Base-by-base conservation (phyloP, 495 filamentous ascomycete genomes). In the Hypoxylon perforatum region DNA sequence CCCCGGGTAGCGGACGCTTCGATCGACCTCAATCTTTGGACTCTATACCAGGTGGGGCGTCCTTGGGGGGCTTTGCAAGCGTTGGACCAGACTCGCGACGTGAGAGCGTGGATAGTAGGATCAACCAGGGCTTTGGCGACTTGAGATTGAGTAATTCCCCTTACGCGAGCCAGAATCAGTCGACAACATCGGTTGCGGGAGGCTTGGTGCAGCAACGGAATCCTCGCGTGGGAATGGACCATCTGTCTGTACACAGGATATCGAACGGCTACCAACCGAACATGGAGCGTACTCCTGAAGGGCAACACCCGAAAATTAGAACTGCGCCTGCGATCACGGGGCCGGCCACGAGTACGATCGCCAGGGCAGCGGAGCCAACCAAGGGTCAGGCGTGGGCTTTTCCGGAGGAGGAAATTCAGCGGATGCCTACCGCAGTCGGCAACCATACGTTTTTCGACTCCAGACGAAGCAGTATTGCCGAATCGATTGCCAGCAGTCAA, bases 381-480 rank as follows among this genome's bases (percentile, higher is more conserved):
- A 91, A 91, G 63, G 91, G 91, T 76, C 88, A 92, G 72, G 89
- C 91, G 0, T 94, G 91, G 80, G 91, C 91, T 35, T 93, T 94
- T 70, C 91, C 91, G 0, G 90, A 93, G 67, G 90, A 91, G 25
- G 90, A 91, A 44, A 85, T 89, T 5, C 76, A 80, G 38, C 67
- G 76, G 39, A 38, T 80, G 35, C 80, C 81, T 2, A 77, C 81
- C 3, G 53, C 71, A 11, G 59, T 66, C 33, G 73, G 82, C 0
- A 82, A 80, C 19, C 84, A 85, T 9, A 88, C 84, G 17, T 79
- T 84, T 47, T 84, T 83, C 21, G 86, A 89, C 63, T 92, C 90
- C 5, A 82, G 91, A 23, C 86, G 91, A 54, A 90, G 88, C 63
- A 92, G 90, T 64, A 83, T 90, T 12, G 86, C 90, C 19, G 89